Conservation (phyloP, 768 basidiomycete species). For the Leccinellum luteum region DNA sequence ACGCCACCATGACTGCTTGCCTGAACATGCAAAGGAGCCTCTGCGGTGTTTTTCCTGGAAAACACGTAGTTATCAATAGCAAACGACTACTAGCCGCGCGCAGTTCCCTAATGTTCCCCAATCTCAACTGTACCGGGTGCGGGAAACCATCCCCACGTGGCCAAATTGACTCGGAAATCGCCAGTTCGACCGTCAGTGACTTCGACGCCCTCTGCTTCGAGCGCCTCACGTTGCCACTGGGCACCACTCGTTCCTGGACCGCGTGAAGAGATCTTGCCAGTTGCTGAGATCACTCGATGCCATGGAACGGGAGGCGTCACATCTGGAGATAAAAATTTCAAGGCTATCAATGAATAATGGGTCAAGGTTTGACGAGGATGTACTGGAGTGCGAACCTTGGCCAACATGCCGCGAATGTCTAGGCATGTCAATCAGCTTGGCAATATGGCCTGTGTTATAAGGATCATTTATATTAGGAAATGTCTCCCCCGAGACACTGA, state of each 20-base stretch:
- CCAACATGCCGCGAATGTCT: constrained; percentile 78
- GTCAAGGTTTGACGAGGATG: background rate
- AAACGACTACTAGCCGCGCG: background rate
- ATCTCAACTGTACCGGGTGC: constrained; percentile 24
- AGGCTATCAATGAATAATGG: constrained; percentile 42
- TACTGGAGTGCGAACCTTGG: constrained; percentile 51
- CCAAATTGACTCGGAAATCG: constrained; percentile 57
- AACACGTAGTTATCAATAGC: background rate
- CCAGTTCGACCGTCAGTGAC: constrained; percentile 57
- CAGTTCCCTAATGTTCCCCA: constrained; percentile 3
- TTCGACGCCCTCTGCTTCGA: constrained; percentile 81
- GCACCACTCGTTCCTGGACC: constrained; percentile 84
- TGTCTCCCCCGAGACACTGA: constrained; percentile 2
- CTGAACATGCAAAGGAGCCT: background rate
- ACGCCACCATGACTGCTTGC: no score
- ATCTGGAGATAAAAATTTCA: constrained; percentile 67
- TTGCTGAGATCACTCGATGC: constrained; percentile 72
- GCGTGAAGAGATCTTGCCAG: constrained; percentile 76
- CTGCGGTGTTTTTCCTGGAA: background rate
- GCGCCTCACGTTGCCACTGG: constrained; percentile 65
- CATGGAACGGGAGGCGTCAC: constrained; percentile 71
- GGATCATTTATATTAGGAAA: background rate
- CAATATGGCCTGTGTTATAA: constrained; percentile 60
- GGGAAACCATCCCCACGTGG: constrained; percentile 69
- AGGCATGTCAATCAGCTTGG: constrained; percentile 79